Percentiles rank a stretch among this genome's conserved stretches.
Conservation (phyloP, 129 eudicot species). For the Solidago caesia region DNA sequence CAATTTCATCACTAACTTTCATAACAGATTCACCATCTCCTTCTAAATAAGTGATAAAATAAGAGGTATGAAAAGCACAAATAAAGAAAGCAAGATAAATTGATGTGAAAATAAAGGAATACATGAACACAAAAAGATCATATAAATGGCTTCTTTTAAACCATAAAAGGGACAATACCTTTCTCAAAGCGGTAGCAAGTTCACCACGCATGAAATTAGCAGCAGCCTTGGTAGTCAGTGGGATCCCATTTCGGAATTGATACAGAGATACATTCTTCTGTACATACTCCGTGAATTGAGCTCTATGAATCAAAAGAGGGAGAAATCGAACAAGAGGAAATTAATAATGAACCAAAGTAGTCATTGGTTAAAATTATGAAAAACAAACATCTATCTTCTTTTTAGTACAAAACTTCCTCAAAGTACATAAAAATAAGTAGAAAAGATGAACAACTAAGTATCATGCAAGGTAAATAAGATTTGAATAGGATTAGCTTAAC, state of each 20-base stretch:
- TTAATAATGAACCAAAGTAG: not conserved
- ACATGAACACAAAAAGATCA: not conserved
- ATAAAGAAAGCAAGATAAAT: constrained; percentile 3
- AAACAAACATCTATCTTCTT: no score
- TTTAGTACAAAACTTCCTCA: no score
- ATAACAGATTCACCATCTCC: not conserved
- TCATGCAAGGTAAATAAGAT: no score
- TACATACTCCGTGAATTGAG: constrained; percentile 91
- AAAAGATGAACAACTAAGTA: no score
- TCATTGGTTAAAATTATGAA: no score
- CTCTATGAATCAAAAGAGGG: constrained; percentile 39
- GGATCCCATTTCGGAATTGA: constrained; percentile 89
- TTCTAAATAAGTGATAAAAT: not conserved
- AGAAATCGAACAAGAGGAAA: not conserved
- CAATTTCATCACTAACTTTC: not conserved
- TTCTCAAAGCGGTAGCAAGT: constrained; percentile 95
- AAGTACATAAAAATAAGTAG: no score
- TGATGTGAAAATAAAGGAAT: not conserved
- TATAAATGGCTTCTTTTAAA: not conserved
- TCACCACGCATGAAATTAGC: constrained; percentile 97
- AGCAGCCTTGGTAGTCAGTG: constrained; percentile 84
- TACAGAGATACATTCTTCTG: constrained; percentile 93
- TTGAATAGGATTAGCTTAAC: no score
- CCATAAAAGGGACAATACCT: constrained; percentile 39
- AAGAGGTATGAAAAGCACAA: not conserved